Evolutionary conservation across 192 early-diverging fungal species (phyloP), one percentile per base, ranked within the genome.

Genomic region (Cetraspora pellucida): DNA sequence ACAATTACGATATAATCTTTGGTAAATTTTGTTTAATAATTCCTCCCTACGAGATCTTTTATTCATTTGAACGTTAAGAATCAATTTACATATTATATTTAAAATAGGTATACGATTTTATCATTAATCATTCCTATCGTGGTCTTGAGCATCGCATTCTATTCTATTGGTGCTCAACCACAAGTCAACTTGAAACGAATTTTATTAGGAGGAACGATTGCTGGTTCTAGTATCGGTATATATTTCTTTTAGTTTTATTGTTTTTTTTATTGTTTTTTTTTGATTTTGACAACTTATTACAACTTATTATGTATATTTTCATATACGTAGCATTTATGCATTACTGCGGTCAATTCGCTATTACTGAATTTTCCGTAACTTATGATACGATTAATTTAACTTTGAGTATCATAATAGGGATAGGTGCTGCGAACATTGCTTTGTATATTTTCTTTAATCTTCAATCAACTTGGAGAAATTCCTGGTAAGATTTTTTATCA

Each of bases 401-500:
- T 28, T 81, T 80, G 1, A 79, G 85, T n/a, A 72, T 77, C 11
- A 17, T 81, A 5, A 83, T 87, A 65, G 85, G 81, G n/a, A 72
- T 76, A 50, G 19, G 57, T 10, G 81, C 85, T 7, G 68, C 82
- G 3, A 85, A 82, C 14, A 72, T 77, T 13, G 80, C 85, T 10
- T 67, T 87, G 11, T 78, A 64, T 27, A 82, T 87, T n/a, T 87
- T 87, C 57, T 87, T 86, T 69, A 78, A 78, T 25, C 65, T 87
- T 50, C 76, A 85, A 43, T 81, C 84, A 37, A 45, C 78, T 59
- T 87, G 86, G 86, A 72, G 75, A 49, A 83, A 79, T 50, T 64
- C 72, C 30, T 80, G 81, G 79, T 37, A 37, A 37, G 37, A 1
- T 6, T 37, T n/a, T 37, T 37, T 37, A 37, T 37, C 37, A 37